phyloP scores from a whole-genome alignment of 495 filamentous ascomycete species.

The Aspergillus wentii region DNA sequence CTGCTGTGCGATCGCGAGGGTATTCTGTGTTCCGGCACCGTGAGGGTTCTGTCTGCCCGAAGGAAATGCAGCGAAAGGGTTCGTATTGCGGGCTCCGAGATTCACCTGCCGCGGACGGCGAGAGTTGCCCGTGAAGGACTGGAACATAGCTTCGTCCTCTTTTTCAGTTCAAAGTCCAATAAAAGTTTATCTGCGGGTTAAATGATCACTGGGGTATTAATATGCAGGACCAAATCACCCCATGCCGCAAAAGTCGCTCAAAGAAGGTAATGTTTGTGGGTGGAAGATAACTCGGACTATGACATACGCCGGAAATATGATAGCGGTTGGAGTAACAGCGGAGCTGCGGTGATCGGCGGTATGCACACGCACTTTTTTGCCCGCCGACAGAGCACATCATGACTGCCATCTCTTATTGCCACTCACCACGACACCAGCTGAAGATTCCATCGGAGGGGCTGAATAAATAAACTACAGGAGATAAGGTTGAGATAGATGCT shows the following conservation, averaged over 20 bases:
- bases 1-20: constrained; percentile 79
- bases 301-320: too few species aligned
- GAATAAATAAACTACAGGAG: too few species aligned
- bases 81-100: constrained; percentile 76
- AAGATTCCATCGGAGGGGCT: too few species aligned
- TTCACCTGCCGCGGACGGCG: constrained; percentile 87
- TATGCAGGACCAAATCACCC: constrained; percentile 10
- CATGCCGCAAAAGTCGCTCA: constrained; percentile 18
- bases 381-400: background rate
- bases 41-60: constrained; percentile 32
- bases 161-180: constrained; percentile 10
- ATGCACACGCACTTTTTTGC: constrained; percentile 7
- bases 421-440: background rate
- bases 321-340: too few species aligned
- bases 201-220: too few species aligned
- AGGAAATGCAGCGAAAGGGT: constrained; percentile 64
- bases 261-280: constrained; percentile 5
- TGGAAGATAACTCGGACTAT: constrained; percentile 19
- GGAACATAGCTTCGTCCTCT: constrained; percentile 66
- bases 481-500: too few species aligned
- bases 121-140: constrained; percentile 82
- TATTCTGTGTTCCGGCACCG: constrained; percentile 61
- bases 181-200: too few species aligned
- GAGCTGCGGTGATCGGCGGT: constrained; percentile 20
- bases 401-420: constrained; percentile 1